Evolutionary conservation across 139 green algal genomes (phyloP).

Genomic region (Desmodesmus armatus): DNA sequence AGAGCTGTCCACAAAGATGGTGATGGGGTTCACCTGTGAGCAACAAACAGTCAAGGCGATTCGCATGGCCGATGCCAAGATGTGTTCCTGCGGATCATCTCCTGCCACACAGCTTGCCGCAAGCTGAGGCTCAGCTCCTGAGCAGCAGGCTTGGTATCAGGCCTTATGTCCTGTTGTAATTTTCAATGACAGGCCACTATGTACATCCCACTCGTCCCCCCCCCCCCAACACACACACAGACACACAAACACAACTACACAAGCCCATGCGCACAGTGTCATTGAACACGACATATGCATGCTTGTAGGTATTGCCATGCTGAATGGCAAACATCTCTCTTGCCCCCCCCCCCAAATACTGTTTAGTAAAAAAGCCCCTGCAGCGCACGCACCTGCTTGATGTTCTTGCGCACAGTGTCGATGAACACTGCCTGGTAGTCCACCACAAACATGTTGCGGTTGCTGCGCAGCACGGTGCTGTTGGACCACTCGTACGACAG

Average conservation of each 20-base stretch:
- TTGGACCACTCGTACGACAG: conserved; percentile 32
- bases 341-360: too few species aligned
- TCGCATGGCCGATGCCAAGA: not conserved
- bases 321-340: too few species aligned
- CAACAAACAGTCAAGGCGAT: not conserved
- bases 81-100: not conserved
- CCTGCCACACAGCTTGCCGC: too few species aligned
- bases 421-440: conserved; percentile 74
- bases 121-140: too few species aligned
- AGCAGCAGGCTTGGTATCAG: too few species aligned
- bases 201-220: too few species aligned
- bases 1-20: conserved; percentile 23
- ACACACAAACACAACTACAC: conserved; percentile 52
- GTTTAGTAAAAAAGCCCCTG: not conserved
- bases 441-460: conserved; percentile 62
- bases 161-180: too few species aligned
- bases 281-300: too few species aligned
- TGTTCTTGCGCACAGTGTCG: conserved; percentile 49
- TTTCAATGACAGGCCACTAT: too few species aligned
- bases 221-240: not conserved
- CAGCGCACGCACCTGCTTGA: conserved; percentile 30
- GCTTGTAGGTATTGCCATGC: too few species aligned
- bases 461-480: conserved; percentile 44
- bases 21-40: conserved; percentile 22
- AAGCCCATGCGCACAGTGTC: too few species aligned